phyloP scores from a whole-genome alignment of 805 yeast species.

The Wickerhamiella nectarea region DNA sequence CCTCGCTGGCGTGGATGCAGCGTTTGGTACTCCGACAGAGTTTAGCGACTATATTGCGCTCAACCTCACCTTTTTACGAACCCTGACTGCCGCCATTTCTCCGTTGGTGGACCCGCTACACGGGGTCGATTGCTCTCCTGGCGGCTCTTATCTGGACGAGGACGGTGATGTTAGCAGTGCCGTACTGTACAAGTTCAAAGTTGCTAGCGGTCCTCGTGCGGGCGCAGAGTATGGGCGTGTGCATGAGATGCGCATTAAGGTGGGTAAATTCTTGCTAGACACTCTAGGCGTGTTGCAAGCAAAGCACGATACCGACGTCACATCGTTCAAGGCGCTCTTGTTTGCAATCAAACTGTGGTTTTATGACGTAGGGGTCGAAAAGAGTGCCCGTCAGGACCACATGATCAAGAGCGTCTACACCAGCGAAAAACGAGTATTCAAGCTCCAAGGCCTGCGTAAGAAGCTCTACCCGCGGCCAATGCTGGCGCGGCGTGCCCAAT shows the following conservation, averaged over 20 bases:
- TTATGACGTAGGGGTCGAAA: constrained; percentile 64
- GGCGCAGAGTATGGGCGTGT: constrained; percentile 22
- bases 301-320: constrained; percentile 48
- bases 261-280: constrained; percentile 53
- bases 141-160: constrained; percentile 23
- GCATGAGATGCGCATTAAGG: constrained; percentile 44
- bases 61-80: constrained; percentile 43
- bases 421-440: constrained; percentile 45
- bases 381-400: constrained; percentile 44
- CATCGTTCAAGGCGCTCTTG: constrained; percentile 45
- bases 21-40: constrained; percentile 19
- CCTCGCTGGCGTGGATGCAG: constrained; percentile 14
- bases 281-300: constrained; percentile 35
- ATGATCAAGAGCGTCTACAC: constrained; percentile 40
- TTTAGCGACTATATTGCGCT: constrained; percentile 41
- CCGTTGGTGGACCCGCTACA: constrained; percentile 48
- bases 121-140: no score
- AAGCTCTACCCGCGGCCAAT: constrained; percentile 60
- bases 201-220: neutral
- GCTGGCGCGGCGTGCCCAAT: constrained; percentile 58
- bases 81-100: constrained; percentile 55
- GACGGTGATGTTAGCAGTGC: constrained; percentile 12
- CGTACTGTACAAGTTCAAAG: neutral
- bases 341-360: constrained; percentile 64
- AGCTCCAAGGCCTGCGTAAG: constrained; percentile 47